These are phyloP conservation scores for Fusarium sp. DNA, from an alignment of 2,329 filamentous ascomycete species.

Conservation along the genomic window DNA sequence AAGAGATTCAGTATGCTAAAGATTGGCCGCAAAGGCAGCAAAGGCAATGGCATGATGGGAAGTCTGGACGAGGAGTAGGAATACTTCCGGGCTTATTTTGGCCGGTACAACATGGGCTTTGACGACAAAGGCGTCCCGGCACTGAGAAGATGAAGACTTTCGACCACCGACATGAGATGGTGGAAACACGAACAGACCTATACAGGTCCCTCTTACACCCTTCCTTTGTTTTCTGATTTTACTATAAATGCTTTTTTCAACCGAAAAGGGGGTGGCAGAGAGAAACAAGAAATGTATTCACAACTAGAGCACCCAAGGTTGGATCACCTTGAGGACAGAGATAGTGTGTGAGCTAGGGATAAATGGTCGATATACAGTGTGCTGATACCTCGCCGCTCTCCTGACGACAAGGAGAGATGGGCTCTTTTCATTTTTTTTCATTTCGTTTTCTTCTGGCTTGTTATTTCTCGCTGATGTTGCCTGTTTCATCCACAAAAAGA, in stretches of 20 bases:
- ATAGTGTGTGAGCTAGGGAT: not conserved
- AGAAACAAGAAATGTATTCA: constrained; percentile 18
- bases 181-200: constrained; percentile 16
- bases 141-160: constrained; percentile 15
- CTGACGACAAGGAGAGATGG: constrained; percentile 10
- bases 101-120: constrained; percentile 44
- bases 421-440: constrained; percentile 19
- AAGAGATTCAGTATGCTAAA: constrained; percentile 84
- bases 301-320: constrained; percentile 29
- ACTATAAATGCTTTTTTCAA: constrained; percentile 4
- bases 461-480: constrained; percentile 9
- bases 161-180: constrained; percentile 18
- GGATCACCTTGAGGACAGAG: constrained; percentile 21
- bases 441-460: constrained; percentile 6
- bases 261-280: not conserved
- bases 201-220: not conserved
- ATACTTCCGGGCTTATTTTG: constrained; percentile 51
- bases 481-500: constrained; percentile 1
- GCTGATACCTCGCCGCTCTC: constrained; percentile 43
- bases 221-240: constrained; percentile 30
- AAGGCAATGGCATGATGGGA: constrained; percentile 64
- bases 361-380: constrained; percentile 33
- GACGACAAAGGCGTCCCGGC: constrained; percentile 22
- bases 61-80: constrained; percentile 68
- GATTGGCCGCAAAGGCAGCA: constrained; percentile 76